Base-by-base conservation (phyloP, 495 filamentous ascomycete species). In the Hypoxylon intermedium region DNA sequence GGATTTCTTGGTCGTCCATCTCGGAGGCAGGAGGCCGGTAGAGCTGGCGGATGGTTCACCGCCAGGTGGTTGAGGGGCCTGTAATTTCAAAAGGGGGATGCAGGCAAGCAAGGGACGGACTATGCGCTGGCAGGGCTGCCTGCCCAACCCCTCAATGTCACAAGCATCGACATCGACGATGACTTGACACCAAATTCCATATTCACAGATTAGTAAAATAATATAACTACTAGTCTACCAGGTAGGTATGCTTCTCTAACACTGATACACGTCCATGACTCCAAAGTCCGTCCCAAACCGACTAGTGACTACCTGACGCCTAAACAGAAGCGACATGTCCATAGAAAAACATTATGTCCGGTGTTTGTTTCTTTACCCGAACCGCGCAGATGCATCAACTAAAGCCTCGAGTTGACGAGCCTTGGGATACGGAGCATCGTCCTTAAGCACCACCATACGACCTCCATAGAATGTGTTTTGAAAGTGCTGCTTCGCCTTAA, bases 1-100 rank as follows among this genome's bases (percentile, higher is more conserved):
- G 56, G 37, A 68, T 70, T 16, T 70, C 65, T 53, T 70, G 51
- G 37, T 67, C 53, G 30, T 56, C 51, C n/a, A 49, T 52, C 31
- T 40, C 13, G 15, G 66, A 55, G 38, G 43, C 53, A n/a, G 15
- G 66, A 55, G 38, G 43, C 53, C 28, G 23, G 34, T 37, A 42
- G 45, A 57, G 23, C 24, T 62, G 21, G 34, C 41, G 36, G 34
- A 61, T 28, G 56, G 33, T 53, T 42, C 57, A 56, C 57, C 52
- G n/a, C n/a, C n/a, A n/a, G n/a, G n/a, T n/a, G n/a, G n/a, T n/a
- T n/a, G n/a, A n/a, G n/a, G n/a, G n/a, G n/a, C n/a, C n/a, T n/a
- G n/a, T n/a, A n/a, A n/a, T n/a, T n/a, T n/a, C n/a, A n/a, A n/a
- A n/a, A n/a, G n/a, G n/a, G n/a, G n/a, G n/a, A n/a, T n/a, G n/a